phyloP scores from a whole-genome alignment of 306 rosid species.

The Comarum palustre region DNA sequence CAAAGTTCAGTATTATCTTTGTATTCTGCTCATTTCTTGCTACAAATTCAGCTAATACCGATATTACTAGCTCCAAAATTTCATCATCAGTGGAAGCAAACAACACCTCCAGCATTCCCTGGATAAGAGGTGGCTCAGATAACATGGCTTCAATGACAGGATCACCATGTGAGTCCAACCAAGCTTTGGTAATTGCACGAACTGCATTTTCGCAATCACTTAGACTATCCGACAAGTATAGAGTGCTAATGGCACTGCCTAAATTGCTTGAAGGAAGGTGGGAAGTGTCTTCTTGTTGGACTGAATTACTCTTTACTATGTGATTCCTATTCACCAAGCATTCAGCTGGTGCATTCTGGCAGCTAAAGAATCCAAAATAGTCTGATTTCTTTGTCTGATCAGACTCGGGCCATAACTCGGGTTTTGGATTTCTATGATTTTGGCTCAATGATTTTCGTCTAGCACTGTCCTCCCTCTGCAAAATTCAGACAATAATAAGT shows the following conservation, averaged over 20 bases:
- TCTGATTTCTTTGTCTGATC: constrained; percentile 42
- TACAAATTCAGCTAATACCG: constrained; percentile 62
- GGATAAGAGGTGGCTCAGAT: constrained; percentile 48
- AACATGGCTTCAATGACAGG: constrained; percentile 52
- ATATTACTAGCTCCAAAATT: constrained; percentile 61
- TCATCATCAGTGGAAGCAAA: constrained; percentile 67
- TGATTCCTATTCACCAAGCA: constrained; percentile 31
- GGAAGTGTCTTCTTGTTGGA: constrained; percentile 28
- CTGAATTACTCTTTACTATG: constrained; percentile 31
- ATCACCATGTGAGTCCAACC: constrained; percentile 65
- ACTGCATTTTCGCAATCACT: constrained; percentile 61
- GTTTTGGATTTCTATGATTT: constrained; percentile 29
- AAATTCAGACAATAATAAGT: constrained; percentile 15
- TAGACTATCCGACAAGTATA: constrained; percentile 56
- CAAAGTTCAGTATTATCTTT: constrained; percentile 56
- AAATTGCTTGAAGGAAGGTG: constrained; percentile 46
- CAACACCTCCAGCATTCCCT: constrained; percentile 73
- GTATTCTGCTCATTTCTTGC: constrained; percentile 34
- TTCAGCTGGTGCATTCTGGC: constrained; percentile 49
- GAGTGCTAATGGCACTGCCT: constrained; percentile 42
- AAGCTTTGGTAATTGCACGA: constrained; percentile 56
- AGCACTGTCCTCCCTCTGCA: constrained; percentile 40
- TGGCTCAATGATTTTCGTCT: constrained; percentile 38
- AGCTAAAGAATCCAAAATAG: constrained; percentile 48
- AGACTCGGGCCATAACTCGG: constrained; percentile 31